phyloP scores from a whole-genome alignment of 371 early-diverging fungal species.

The Zancudomyces culisetae region DNA sequence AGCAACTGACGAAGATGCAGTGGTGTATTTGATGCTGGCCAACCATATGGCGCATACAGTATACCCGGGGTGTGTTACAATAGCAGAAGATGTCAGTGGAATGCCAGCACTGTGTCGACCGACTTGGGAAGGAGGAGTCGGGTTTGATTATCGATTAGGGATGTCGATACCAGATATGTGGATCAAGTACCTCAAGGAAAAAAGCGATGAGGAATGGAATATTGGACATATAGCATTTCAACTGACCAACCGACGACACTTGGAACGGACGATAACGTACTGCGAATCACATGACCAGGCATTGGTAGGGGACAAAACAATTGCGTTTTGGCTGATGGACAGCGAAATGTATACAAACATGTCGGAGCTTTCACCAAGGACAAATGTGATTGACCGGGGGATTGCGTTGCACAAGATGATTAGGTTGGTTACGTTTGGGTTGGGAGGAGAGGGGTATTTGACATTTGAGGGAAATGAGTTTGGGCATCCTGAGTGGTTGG shows the following conservation, averaged over 20 bases:
- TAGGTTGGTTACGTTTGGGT: slow-evolving; percentile 61
- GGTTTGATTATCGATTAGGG: slow-evolving; percentile 88
- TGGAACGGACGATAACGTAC: slow-evolving; percentile 83
- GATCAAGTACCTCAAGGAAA: slow-evolving; percentile 89
- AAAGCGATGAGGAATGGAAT: slow-evolving; percentile 80
- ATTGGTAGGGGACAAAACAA: slow-evolving; percentile 89
- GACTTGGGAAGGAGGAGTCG: slow-evolving; percentile 79
- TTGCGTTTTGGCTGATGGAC: slow-evolving; percentile 97
- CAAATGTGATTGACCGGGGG: slow-evolving; percentile 85
- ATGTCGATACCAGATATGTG: slow-evolving; percentile 99
- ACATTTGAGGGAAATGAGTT: slow-evolving; percentile 95
- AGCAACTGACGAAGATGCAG: slow-evolving; percentile 53
- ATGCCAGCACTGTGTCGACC: slow-evolving; percentile 93
- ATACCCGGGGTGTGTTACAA: slow-evolving; percentile 60
- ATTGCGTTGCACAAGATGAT: slow-evolving; percentile 90
- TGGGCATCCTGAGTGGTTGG: slow-evolving; percentile 97
- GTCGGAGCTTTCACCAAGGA: slow-evolving; percentile 59
- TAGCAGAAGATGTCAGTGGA: slow-evolving; percentile 95
- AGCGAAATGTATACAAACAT: slow-evolving; percentile 93
- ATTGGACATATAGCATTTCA: slow-evolving; percentile 69
- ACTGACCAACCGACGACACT: slow-evolving; percentile 68
- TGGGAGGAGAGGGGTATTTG: slow-evolving; percentile 90
- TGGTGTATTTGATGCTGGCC: slow-evolving; percentile 63
- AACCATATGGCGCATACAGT: slow-evolving; percentile 66
- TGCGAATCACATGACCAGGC: slow-evolving; percentile 94